phyloP scores from a whole-genome alignment of 306 rosid genomes.

The Oxytropis ochrocephala region DNA sequence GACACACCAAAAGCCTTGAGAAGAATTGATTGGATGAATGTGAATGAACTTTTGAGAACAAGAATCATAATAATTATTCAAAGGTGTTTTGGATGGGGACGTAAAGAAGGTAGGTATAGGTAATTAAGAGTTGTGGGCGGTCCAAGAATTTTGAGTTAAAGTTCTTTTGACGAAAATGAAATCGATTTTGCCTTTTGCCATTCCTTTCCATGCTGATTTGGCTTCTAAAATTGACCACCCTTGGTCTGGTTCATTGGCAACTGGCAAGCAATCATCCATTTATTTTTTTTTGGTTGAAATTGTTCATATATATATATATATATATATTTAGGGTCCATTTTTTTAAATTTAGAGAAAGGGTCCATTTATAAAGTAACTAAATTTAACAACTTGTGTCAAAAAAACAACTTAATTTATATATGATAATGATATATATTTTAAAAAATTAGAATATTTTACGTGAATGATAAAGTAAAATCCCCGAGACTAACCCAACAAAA shows the following conservation, averaged over 20 bases:
- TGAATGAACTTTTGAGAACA: slow-evolving; percentile 29
- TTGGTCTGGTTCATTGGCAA: slow-evolving; percentile 38
- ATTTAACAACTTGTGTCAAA: too few relatives aligned
- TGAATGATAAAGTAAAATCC: too few relatives aligned
- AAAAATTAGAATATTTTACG: too few relatives aligned
- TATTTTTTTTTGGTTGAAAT: neutral
- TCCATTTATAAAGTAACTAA: too few relatives aligned
- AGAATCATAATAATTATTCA: slow-evolving; percentile 22
- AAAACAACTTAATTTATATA: too few relatives aligned
- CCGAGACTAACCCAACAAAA: too few relatives aligned
- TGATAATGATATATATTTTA: too few relatives aligned
- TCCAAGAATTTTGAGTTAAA: slow-evolving; percentile 17
- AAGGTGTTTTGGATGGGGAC: slow-evolving; percentile 30
- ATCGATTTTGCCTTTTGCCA: slow-evolving; percentile 21
- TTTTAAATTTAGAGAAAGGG: too few relatives aligned
- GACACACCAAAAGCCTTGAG: slow-evolving; percentile 46
- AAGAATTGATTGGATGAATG: slow-evolving; percentile 51
- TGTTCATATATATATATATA: too few relatives aligned
- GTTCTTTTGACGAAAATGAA: slow-evolving; percentile 5
- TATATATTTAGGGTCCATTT: neutral
- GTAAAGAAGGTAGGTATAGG: slow-evolving; percentile 38
- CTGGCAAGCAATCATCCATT: neutral
- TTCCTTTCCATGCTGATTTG: slow-evolving; percentile 27
- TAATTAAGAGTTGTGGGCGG: slow-evolving; percentile 47
- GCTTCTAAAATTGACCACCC: slow-evolving; percentile 28